These are phyloP conservation scores for Spathaspora sp. DNA, from an alignment of 805 yeast species.

Conservation along the genomic window DNA sequence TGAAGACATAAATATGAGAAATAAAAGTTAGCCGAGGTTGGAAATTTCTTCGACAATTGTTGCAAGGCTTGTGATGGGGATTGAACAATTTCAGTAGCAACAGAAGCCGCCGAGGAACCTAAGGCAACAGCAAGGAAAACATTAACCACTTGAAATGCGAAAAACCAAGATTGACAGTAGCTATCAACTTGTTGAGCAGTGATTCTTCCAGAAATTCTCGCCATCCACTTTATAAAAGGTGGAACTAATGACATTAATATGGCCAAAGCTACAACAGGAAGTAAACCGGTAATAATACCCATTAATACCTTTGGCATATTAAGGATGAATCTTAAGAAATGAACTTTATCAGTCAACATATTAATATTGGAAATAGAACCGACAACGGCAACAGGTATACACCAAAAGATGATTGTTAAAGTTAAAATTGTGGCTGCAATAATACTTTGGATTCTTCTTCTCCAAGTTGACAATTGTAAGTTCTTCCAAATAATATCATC, in stretches of 20 bases:
- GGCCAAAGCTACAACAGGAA: conserved; percentile 66
- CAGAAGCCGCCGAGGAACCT: conserved; percentile 79
- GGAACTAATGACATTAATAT: conserved; percentile 67
- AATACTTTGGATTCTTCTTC: conserved; percentile 53
- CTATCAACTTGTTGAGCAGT: conserved; percentile 70
- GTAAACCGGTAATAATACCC: conserved; percentile 65
- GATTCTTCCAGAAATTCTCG: conserved; percentile 67
- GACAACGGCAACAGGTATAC: conserved; percentile 75
- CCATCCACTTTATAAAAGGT: conserved; percentile 61
- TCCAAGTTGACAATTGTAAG: conserved; percentile 52
- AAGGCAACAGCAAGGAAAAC: conserved; percentile 82
- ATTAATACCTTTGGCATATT: conserved; percentile 49
- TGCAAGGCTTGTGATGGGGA: conserved; percentile 72
- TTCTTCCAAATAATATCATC: conserved; percentile 85
- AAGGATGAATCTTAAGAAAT: conserved; percentile 54
- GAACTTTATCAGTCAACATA: conserved; percentile 50
- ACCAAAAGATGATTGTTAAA: conserved; percentile 61
- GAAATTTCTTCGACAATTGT: conserved; percentile 71
- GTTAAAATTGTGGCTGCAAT: conserved; percentile 64
- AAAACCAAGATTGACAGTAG: conserved; percentile 86
- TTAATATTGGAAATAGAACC: conserved; percentile 71
- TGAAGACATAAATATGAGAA: conserved; percentile 76
- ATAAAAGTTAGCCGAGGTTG: conserved; percentile 89
- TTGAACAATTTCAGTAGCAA: conserved; percentile 63
- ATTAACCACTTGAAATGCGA: conserved; percentile 86